These are phyloP conservation scores for Daldinia grandis DNA, from an alignment of 495 filamentous ascomycete genomes.

Conservation along the genomic window DNA sequence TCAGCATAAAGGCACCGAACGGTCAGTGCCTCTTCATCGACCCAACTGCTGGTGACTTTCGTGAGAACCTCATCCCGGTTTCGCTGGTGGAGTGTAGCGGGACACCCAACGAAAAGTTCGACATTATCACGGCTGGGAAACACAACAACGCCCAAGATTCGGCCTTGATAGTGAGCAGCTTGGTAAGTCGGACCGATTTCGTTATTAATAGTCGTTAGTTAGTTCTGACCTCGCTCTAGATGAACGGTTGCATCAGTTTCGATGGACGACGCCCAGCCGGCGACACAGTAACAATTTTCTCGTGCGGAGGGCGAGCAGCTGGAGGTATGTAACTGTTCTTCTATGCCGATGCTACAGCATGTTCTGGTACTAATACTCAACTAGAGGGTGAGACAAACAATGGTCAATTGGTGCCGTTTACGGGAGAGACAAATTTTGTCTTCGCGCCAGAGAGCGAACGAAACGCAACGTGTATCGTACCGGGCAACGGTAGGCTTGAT, in stretches of 20 bases:
- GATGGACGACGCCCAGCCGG: conserved; percentile 54
- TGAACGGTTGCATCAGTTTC: conserved; percentile 61
- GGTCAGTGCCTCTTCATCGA: conserved; percentile 63
- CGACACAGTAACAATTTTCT: conserved; percentile 61
- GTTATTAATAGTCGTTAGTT: neutral
- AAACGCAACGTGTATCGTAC: conserved; percentile 53
- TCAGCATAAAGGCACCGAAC: conserved; percentile 57
- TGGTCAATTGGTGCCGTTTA: conserved; percentile 55
- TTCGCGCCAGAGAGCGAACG: conserved; percentile 54
- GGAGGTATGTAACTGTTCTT: conserved; percentile 49
- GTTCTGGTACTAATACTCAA: conserved; percentile 20
- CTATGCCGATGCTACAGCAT: neutral
- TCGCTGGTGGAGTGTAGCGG: conserved; percentile 56
- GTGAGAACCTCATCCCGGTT: conserved; percentile 63
- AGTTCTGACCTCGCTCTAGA: conserved; percentile 36
- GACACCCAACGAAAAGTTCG: conserved; percentile 61
- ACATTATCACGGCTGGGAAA: conserved; percentile 60
- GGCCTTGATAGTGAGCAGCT: conserved; percentile 59
- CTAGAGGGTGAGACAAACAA: conserved; percentile 53
- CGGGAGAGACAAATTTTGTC: conserved; percentile 50
- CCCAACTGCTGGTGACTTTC: conserved; percentile 63
- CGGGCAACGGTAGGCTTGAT: conserved; percentile 51
- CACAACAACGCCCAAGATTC: conserved; percentile 54
- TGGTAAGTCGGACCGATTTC: conserved; percentile 36
- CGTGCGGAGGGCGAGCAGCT: conserved; percentile 62